Percentiles rank a stretch among this genome's conserved stretches.
Evolutionary conservation across 768 basidiomycete species (phyloP).

Genomic region (Mycena epipterygia): DNA sequence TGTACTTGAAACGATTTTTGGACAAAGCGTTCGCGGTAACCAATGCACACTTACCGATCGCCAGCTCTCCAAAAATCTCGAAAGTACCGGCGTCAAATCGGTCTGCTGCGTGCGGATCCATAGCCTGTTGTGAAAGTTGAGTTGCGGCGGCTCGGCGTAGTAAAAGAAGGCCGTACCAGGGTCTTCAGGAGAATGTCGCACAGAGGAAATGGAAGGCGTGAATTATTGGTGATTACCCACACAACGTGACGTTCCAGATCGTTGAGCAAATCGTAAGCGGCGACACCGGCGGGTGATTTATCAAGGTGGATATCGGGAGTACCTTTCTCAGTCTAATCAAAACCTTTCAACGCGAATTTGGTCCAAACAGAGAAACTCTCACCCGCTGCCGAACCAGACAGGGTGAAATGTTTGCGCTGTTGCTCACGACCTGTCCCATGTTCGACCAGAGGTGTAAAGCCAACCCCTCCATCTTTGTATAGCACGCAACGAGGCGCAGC

Average conservation of each 20-base stretch:
- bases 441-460: slow-evolving; percentile 15
- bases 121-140: background rate
- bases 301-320: background rate
- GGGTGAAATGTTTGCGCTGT: background rate
- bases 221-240: background rate
- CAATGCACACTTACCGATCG: background rate
- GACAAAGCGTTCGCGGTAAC: background rate
- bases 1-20: background rate
- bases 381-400: slow-evolving; percentile 1
- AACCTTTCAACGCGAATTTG: no score
- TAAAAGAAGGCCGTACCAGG: background rate
- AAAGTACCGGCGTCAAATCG: slow-evolving; percentile 2
- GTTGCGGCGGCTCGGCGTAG: background rate
- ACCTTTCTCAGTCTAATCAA: background rate
- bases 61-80: background rate
- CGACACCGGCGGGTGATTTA: background rate
- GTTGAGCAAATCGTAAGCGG: background rate
- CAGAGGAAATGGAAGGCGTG: background rate
- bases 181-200: background rate
- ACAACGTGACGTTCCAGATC: background rate
- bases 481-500: slow-evolving; percentile 14
- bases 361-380: background rate
- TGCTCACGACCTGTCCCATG: background rate
- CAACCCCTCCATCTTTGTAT: background rate
- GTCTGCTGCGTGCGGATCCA: slow-evolving; percentile 7